Percentiles rank a stretch among this genome's conserved stretches.
These are phyloP conservation scores for Trypanosomatidae sp. DNA, from an alignment of 208 protist genomes.

Conservation along the genomic window DNA sequence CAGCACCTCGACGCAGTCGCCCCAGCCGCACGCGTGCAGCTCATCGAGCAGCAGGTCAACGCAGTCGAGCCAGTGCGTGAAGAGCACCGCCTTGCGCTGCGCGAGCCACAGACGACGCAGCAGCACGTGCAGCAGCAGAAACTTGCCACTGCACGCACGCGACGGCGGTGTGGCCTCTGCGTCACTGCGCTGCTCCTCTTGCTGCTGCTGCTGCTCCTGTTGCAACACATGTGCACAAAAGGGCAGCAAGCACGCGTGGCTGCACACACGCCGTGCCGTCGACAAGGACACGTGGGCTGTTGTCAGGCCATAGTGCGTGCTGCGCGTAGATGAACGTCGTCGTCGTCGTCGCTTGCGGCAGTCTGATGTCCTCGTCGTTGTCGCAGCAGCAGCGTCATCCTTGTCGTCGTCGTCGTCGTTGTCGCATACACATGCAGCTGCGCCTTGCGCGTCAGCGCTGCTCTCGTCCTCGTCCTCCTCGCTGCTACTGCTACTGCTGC, in stretches of 20 bases:
- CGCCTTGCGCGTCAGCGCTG: neutral
- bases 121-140: constrained; percentile 76
- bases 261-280: constrained; percentile 37
- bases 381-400: no score
- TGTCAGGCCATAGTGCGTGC: constrained; percentile 18
- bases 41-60: constrained; percentile 92
- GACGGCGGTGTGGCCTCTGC: neutral
- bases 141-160: constrained; percentile 82
- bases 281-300: constrained; percentile 22
- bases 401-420: no score
- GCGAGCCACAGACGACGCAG: constrained; percentile 29
- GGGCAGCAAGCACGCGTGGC: constrained; percentile 36
- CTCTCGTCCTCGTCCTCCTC: constrained; percentile 1
- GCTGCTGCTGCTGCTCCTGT: neutral
- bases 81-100: constrained; percentile 90
- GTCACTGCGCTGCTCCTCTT: no score
- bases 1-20: constrained; percentile 17
- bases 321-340: no score
- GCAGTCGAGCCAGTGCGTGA: constrained; percentile 95
- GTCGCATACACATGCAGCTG: no score
- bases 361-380: no score
- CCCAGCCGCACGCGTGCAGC: constrained; percentile 45
- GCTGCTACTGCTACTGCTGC: constrained; percentile 13
- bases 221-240: constrained; percentile 24
- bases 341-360: no score